Evolutionary conservation across 805 yeast genomes (phyloP).

Genomic region (Teunomyces panamensis): DNA sequence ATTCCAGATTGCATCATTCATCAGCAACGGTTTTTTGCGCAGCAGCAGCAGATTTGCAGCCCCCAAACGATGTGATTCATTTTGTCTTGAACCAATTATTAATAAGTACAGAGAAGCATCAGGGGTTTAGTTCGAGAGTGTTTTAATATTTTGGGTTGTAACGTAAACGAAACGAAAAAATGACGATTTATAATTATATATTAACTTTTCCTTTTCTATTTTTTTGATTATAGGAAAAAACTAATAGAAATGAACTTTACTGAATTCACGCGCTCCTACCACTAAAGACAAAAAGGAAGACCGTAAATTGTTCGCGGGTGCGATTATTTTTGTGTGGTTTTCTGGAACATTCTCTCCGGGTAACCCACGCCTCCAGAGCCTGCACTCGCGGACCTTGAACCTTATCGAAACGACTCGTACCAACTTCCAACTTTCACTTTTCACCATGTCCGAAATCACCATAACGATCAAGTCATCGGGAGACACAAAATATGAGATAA

Average conservation of each 20-base stretch:
- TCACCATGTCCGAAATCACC: constrained; percentile 25
- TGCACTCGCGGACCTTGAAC: not conserved
- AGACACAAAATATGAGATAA: constrained; percentile 73
- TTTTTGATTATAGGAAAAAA: no score
- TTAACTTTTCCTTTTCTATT: no score
- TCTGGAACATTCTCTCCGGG: constrained; percentile 4
- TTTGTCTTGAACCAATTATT: not conserved
- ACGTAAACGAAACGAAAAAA: not conserved
- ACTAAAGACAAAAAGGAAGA: no score
- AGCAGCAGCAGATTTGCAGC: not conserved
- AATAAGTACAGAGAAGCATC: not conserved
- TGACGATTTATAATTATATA: not conserved
- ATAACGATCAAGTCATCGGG: constrained; percentile 54
- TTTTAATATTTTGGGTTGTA: not conserved
- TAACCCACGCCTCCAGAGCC: not conserved
- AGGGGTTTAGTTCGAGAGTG: not conserved
- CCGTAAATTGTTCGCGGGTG: not conserved
- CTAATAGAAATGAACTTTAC: no score
- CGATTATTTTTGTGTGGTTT: not conserved
- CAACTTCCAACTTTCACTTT: constrained; percentile 1
- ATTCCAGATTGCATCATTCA: not conserved
- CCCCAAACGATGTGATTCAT: not conserved
- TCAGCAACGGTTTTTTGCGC: not conserved
- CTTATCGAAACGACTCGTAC: not conserved
- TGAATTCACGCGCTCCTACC: no score